Evolutionary conservation across 768 basidiomycete genomes (phyloP), one percentile per base, ranked within the genome.

Genomic region (Hypholoma fasciculare): DNA sequence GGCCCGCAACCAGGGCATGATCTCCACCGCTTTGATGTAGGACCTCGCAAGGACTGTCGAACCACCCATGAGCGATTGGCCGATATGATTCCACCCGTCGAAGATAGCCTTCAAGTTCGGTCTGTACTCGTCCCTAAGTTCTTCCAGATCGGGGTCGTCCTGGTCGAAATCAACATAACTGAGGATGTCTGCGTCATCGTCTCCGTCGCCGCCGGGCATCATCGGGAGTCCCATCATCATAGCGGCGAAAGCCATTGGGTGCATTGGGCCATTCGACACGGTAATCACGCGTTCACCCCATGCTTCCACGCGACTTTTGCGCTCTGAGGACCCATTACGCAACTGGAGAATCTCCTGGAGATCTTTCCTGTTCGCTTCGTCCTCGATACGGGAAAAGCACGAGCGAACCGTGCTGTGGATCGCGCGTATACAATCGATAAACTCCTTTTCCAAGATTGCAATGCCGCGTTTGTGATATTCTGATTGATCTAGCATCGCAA

Each of bases 241-340:
- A 14, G 86, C 85, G 0, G 87, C 85, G 52, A 88, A 79, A 2
- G 85, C 79, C 76, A 87, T 77, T 2, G 84, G 84, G 58, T 82
- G 74, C 34, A 80, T 51, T 1, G 71, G 58, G 0, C 61, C 65
- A 3, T 69, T 66, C 8, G 67, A 55, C 1, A 70, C 70, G 0
- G 84, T 80, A 12, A 72, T 58, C 8, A 84, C 68, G 12, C 73
- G 70, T 37, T 82, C 82, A 9, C 79, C 79, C 85, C 85, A 88
- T 7, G 70, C 67, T 54, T 80, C 74, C 4, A 86, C 67, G 43
- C 84, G 80, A 2, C 74, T 74, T 26, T 73, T 71, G 7, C 88
- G 77, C n/a, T 71, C 68, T 0, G 71, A 48, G 0, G 78, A 71
- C 6, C 70, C 76, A 3, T 38, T 51, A 9, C 70, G 75, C 2